A percentile compares a stretch with the other conserved stretches of the same genome.
These are phyloP conservation scores for Elsinoe batatas DNA, from an alignment of 2,329 filamentous ascomycete species.

Conservation along the genomic window DNA sequence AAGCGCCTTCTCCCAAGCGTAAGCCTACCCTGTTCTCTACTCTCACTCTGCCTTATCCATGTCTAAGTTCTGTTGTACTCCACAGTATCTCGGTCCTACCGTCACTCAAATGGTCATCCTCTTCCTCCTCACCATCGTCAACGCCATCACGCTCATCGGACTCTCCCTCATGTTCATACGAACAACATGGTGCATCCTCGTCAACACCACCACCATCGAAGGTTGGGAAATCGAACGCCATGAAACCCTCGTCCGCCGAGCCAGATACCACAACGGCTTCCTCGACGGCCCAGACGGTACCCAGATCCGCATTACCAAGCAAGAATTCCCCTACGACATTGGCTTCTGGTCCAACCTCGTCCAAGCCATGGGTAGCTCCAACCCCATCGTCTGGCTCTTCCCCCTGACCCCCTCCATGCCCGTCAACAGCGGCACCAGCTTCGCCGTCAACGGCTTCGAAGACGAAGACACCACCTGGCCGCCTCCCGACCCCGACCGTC, in stretches of 20 bases:
- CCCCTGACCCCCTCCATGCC: slow-evolving; percentile 50
- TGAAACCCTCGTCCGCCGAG: slow-evolving; percentile 35
- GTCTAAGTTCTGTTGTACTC: slow-evolving; percentile 14
- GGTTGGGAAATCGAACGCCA: slow-evolving; percentile 54
- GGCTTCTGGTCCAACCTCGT: slow-evolving; percentile 64
- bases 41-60: slow-evolving; percentile 3
- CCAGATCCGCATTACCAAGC: slow-evolving; percentile 45
- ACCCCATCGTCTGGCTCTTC: slow-evolving; percentile 58
- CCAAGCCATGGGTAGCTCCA: slow-evolving; percentile 63
- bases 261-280: slow-evolving; percentile 45
- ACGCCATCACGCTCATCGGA: slow-evolving; percentile 50
- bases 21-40: slow-evolving; percentile 15
- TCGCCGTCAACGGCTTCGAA: slow-evolving; percentile 71
- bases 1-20: slow-evolving; percentile 57
- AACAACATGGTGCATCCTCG: slow-evolving; percentile 49
- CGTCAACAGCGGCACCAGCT: slow-evolving; percentile 45
- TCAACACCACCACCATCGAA: slow-evolving; percentile 75
- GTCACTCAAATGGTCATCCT: slow-evolving; percentile 50
- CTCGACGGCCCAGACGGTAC: slow-evolving; percentile 47
- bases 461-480: slow-evolving; percentile 36
- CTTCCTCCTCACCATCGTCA: slow-evolving; percentile 49
- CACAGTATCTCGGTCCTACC: slow-evolving; percentile 59
- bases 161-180: slow-evolving; percentile 57
- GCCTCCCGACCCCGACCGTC: slow-evolving; percentile 42
- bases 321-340: slow-evolving; percentile 77